A percentile compares a stretch with the other conserved stretches of the same genome.
phyloP scores from a whole-genome alignment of 257 asterid species.

The Ocimum tenuiflorum region DNA sequence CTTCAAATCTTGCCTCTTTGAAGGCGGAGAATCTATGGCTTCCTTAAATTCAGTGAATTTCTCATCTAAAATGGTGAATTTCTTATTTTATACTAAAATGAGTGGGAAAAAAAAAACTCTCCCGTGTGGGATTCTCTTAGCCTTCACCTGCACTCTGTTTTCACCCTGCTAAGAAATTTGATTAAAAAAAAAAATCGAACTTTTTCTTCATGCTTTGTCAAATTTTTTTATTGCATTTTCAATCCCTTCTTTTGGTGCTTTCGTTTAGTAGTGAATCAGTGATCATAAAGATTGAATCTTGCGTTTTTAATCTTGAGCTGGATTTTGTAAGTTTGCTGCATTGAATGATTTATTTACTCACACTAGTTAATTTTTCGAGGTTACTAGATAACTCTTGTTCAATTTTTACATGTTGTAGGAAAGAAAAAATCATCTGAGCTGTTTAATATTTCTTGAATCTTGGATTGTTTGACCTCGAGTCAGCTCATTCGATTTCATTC shows the following conservation, averaged over 20 bases:
- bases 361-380: neutral
- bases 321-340: too few species aligned
- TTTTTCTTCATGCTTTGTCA: neutral
- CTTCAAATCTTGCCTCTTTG: neutral
- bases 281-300: neutral
- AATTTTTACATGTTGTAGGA: too few species aligned
- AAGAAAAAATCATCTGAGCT: neutral
- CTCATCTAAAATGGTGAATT: too few species aligned
- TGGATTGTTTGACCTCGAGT: slow-evolving; percentile 23
- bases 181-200: slow-evolving; percentile 1
- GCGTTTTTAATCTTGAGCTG: neutral
- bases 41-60: too few species aligned
- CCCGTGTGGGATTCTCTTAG: too few species aligned
- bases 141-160: too few species aligned
- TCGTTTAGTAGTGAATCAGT: neutral
- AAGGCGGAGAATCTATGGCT: neutral
- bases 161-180: too few species aligned
- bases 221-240: neutral
- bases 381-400: neutral
- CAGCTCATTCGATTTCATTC: slow-evolving; percentile 18
- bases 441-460: neutral
- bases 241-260: neutral
- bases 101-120: too few species aligned
- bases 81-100: too few species aligned
- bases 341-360: too few species aligned